Evolutionary conservation across 2,329 filamentous ascomycete genomes (phyloP), one percentile per base, ranked within the genome.

Genomic region (Orbilia blumenaviensis): DNA sequence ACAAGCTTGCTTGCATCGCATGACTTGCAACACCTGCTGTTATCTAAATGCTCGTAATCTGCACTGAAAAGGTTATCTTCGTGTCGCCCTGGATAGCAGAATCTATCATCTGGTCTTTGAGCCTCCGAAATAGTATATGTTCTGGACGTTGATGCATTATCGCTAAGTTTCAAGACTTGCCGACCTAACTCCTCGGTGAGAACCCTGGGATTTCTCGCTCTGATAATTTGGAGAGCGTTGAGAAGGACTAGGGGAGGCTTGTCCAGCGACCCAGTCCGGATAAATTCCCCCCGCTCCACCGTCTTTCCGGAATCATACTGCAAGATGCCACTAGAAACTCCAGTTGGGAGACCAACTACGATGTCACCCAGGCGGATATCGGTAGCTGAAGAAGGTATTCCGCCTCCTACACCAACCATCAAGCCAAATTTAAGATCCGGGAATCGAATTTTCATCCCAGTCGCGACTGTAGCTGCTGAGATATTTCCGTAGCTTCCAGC

Each of bases 391-490:
- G n/a, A 41, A 7, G 50, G 63, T n/a, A 46, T 38, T 1, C 50
- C 63, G 21, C 63, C 63, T n/a, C 63, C 63, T 14, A 67, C 46
- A 9, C 63, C 63, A 7, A 67, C 63, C 63, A 67, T 67, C 25
- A 67, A 38, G 21, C 36, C 27, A 38, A 58, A 67, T 34, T 34
- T 58, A 12, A 67, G 25, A 32, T 5, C 46, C 8, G 46, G 46
- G n/a, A 52, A 52, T 12, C 46, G 25, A 21, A 18, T 44, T 21
- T 56, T 56, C 78, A 81, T 78, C 16, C 79, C n/a, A 8, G 14
- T 67, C 25, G 76, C 46, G 63, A 67, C 46, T 80, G 58, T 9
- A 4, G 77, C 32, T 78, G 78, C 9, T 46, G 61, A 2, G 78
- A 79, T 23, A 0, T 54, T 79, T 14, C 78, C 78, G 18, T 77